A percentile compares a stretch with the other conserved stretches of the same genome.
Conservation (phyloP, 805 yeast genomes). For the Torulaspora delbrueckii region DNA sequence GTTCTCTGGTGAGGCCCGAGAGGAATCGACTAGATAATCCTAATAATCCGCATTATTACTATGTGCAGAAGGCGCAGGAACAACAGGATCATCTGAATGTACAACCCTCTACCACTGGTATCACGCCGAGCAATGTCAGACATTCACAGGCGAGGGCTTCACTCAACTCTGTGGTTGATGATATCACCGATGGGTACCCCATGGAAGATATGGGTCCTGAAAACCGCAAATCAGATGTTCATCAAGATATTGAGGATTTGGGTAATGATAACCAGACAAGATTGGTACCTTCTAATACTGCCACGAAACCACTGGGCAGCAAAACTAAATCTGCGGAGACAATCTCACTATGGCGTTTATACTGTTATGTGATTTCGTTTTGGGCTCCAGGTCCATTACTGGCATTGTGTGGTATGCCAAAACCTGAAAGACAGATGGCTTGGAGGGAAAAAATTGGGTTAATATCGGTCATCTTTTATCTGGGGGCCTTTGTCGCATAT, state of each 20-base stretch:
- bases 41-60: conserved; percentile 73
- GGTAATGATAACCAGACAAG: conserved; percentile 4
- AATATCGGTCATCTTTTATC: conserved; percentile 62
- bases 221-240: conserved; percentile 1
- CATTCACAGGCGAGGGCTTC: not conserved
- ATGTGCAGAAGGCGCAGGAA: conserved; percentile 66
- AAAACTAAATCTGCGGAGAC: conserved; percentile 6
- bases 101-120: conserved; percentile 68
- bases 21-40: conserved; percentile 59
- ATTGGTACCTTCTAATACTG: not conserved
- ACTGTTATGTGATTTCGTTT: conserved; percentile 76
- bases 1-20: conserved; percentile 81
- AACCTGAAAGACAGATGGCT: conserved; percentile 81
- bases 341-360: conserved; percentile 57
- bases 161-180: not conserved
- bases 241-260: conserved; percentile 4
- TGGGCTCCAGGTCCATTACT: conserved; percentile 77
- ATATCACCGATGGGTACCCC: conserved; percentile 6
- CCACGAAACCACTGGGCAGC: not conserved
- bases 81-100: conserved; percentile 58
- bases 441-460: conserved; percentile 96
- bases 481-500: conserved; percentile 78
- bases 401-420: conserved; percentile 64
- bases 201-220: conserved; percentile 4
- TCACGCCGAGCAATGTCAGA: conserved; percentile 45